Evolutionary conservation across 768 basidiomycete species (phyloP).

Genomic region (Candolleomyces eurysporus): DNA sequence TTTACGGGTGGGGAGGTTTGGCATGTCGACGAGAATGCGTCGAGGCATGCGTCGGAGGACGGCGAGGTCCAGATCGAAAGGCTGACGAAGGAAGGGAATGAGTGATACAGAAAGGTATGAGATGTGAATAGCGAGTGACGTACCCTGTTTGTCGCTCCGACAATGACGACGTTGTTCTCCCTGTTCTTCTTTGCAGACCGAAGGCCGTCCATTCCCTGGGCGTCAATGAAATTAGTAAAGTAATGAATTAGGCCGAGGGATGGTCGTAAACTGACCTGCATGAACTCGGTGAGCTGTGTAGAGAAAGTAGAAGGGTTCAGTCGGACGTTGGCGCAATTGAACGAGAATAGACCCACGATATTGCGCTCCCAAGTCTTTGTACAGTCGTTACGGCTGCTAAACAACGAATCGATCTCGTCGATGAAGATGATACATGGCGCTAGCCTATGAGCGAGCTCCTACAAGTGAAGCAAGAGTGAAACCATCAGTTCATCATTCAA

Average conservation of each 20-base stretch:
- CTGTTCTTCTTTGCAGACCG: slow-evolving; percentile 14
- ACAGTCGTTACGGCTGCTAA: slow-evolving; percentile 22
- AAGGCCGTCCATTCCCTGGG: slow-evolving; percentile 19
- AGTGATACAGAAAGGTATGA: neutral
- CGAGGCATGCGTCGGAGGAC: slow-evolving; percentile 13
- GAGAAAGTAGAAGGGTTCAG: neutral
- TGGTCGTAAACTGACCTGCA: slow-evolving; percentile 1
- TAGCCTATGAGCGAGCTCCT: slow-evolving; percentile 69
- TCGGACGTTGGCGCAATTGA: too few species aligned
- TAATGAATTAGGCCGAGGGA: neutral
- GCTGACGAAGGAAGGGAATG: slow-evolving; percentile 4
- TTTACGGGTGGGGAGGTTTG: slow-evolving; percentile 3
- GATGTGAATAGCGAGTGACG: neutral
- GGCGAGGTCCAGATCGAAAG: slow-evolving; percentile 15
- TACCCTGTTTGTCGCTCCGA: slow-evolving; percentile 19
- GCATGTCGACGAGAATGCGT: slow-evolving; percentile 10
- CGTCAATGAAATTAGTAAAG: neutral
- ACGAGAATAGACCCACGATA: neutral
- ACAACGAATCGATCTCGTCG: slow-evolving; percentile 76
- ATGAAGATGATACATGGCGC: slow-evolving; percentile 80
- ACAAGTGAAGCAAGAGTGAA: slow-evolving; percentile 18
- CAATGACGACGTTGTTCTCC: slow-evolving; percentile 14
- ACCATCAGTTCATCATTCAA: neutral
- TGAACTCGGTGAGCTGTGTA: slow-evolving; percentile 13
- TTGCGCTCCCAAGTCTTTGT: slow-evolving; percentile 3